phyloP scores from a whole-genome alignment of 176 grass and related monocot species.

The Pontederia crassipes region DNA sequence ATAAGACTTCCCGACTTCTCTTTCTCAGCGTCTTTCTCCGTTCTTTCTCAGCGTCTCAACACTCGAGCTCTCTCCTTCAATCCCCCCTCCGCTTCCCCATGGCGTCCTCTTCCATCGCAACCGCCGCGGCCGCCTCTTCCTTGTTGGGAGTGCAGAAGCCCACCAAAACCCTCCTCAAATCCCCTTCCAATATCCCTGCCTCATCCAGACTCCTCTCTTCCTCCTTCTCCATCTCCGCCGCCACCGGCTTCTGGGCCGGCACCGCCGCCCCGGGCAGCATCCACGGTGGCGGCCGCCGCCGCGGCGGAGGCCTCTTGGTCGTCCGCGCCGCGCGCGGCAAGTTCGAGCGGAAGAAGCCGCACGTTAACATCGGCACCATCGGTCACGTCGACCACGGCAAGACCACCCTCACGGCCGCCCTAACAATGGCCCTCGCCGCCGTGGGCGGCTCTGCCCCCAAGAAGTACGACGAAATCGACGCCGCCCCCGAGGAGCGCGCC shows the following conservation, averaged over 20 bases:
- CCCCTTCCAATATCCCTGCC: neutral
- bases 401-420: constrained; percentile 89
- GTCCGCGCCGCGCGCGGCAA: constrained; percentile 81
- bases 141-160: neutral
- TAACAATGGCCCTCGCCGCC: constrained; percentile 90
- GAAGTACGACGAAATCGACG: constrained; percentile 99
- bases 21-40: no score
- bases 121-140: neutral
- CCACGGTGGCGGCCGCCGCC: neutral
- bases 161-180: neutral
- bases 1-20: no score
- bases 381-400: constrained; percentile 99
- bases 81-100: no score
- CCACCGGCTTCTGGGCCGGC: neutral
- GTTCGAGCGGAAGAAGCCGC: constrained; percentile 93
- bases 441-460: constrained; percentile 71
- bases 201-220: neutral
- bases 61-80: no score
- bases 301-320: constrained; percentile 26
- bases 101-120: no score
- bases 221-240: neutral
- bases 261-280: neutral
- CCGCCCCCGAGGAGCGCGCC: constrained; percentile 87
- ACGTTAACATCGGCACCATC: constrained; percentile 98
- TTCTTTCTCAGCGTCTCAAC: no score